Conservation (phyloP, 441 rosid species). For the Adansonia rubrostipa region DNA sequence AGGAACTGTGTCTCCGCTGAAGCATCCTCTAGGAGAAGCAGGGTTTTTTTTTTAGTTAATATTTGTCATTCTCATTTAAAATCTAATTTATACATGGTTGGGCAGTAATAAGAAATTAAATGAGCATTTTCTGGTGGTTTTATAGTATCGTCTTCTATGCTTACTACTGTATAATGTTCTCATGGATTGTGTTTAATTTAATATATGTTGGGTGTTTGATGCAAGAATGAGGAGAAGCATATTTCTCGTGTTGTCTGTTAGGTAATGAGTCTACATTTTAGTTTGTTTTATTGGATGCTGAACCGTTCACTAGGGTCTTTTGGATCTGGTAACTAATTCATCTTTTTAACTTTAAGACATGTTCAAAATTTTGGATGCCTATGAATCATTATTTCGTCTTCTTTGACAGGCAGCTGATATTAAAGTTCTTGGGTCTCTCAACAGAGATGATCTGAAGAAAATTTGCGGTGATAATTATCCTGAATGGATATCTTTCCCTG, state of each 20-base stretch:
- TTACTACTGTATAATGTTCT: background rate
- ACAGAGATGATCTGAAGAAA: conserved; percentile 92
- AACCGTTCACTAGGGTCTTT: background rate
- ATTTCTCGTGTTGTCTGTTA: background rate
- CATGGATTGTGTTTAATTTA: conserved; percentile 10
- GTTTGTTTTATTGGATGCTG: background rate
- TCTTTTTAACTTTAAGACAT: background rate
- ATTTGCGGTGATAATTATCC: conserved; percentile 94
- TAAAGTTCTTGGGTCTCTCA: conserved; percentile 82
- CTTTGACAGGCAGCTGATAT: conserved; percentile 82
- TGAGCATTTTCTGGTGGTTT: background rate
- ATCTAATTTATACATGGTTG: background rate
- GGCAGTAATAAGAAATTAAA: background rate
- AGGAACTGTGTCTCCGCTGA: background rate
- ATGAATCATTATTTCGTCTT: conserved; percentile 13
- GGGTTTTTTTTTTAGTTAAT: background rate
- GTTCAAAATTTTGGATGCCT: background rate
- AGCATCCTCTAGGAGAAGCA: background rate
- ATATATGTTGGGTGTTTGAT: background rate
- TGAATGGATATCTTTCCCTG: conserved; percentile 97
- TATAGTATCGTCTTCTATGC: background rate
- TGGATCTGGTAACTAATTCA: background rate
- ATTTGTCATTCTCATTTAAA: background rate
- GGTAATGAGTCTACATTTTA: conserved; percentile 15
- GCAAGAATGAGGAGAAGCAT: background rate